Base-by-base conservation (phyloP, 1,284 basidiomycete species). In the Ceratobasidium sp. region DNA sequence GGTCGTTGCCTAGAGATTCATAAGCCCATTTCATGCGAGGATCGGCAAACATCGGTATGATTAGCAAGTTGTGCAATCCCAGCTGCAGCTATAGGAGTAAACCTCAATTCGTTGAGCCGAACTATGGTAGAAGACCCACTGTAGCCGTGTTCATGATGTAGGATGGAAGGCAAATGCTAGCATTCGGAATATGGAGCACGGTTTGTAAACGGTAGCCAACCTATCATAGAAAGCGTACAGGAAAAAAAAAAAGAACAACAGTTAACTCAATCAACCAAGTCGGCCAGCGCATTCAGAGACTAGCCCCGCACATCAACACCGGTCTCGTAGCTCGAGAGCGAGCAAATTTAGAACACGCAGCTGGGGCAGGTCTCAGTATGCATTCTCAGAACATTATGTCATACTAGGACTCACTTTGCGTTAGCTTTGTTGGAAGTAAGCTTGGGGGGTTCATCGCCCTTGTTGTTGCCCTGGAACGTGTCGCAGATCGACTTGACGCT, bases 381-480 rank as follows among this genome's bases (percentile, higher is more conserved):
- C 27, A 60, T 12, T 14, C 20, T 23, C 35, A 60, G 41, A 2
- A 23, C 35, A 4, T 35, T 30, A 18, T 52, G 30, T 54, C 38
- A 65, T 14, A n/a, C 48, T 2, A 55, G 57, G 0, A 68, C 77
- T 57, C n/a, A 78, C 70, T 55, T 59, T 54, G 77, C 7, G 54
- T 78, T 78, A 23, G 52, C 14, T 52, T 66, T 55, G 77, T 78
- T 78, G 20, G 77, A 74, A 12, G 77, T 74, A 3, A 78, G 64
- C 77, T 73, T 78, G 33, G 69, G 35, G 7, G 77, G 77, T 60
- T 78, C 77, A 16, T 70, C 62, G 3, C 77, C 77, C 33, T 62
- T 71, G 69, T 57, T 78, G 69, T 78, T 78, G 33, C 77, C 77
- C 77, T 73, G 1, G 77, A 69, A 78, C 6, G 68, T 78, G 38